These are phyloP conservation scores for Lactuca sativa DNA, from an alignment of 129 eudicot species.

Conservation along the genomic window DNA sequence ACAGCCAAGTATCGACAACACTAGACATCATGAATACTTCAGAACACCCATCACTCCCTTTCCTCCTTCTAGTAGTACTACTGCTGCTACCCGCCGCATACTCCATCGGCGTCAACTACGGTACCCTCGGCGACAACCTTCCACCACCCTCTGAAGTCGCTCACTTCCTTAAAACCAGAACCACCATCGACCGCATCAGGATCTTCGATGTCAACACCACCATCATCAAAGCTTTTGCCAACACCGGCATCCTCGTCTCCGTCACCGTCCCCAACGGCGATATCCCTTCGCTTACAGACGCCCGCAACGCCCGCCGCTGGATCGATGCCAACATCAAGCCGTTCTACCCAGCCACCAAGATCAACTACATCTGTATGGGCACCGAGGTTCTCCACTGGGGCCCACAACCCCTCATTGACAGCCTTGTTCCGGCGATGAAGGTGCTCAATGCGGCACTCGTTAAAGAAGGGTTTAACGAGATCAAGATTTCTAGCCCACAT, in stretches of 20 bases:
- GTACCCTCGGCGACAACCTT: constrained; percentile 77
- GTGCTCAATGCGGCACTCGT: constrained; percentile 57
- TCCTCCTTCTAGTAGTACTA: background rate
- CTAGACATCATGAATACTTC: constrained; percentile 24
- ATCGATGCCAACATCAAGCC: constrained; percentile 55
- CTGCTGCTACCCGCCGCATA: constrained; percentile 24
- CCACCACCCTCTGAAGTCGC: constrained; percentile 77
- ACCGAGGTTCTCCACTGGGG: constrained; percentile 96
- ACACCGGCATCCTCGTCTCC: constrained; percentile 62
- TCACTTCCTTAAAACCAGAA: constrained; percentile 53
- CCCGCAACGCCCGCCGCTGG: constrained; percentile 62
- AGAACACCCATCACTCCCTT: constrained; percentile 1
- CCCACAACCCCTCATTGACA: constrained; percentile 63
- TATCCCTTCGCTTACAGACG: constrained; percentile 56
- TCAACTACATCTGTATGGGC: constrained; percentile 72
- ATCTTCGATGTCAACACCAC: constrained; percentile 71
- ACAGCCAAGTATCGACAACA: background rate
- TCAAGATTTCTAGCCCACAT: constrained; percentile 73
- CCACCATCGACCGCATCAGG: constrained; percentile 61
- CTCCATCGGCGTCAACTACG: constrained; percentile 80
- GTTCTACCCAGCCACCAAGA: constrained; percentile 61
- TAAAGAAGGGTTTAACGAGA: constrained; percentile 38
- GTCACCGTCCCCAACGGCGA: constrained; percentile 92
- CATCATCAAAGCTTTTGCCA: constrained; percentile 71
- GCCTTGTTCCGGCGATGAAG: constrained; percentile 79